These are phyloP conservation scores for Paralagenidium karlingii DNA, from an alignment of 352 stramenopile genomes.

Conservation along the genomic window DNA sequence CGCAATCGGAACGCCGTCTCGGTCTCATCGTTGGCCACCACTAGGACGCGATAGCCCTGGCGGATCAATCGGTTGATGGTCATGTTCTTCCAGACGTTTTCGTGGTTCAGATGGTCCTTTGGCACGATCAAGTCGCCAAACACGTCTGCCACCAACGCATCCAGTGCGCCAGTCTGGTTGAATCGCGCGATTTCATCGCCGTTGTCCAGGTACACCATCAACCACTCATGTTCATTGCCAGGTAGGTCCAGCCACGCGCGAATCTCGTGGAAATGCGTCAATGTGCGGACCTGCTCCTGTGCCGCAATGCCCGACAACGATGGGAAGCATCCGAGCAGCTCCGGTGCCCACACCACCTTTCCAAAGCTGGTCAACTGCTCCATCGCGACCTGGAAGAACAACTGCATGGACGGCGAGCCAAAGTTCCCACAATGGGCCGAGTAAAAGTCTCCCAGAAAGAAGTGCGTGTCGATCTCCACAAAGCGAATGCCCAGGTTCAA, in stretches of 20 bases:
- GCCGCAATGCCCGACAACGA: conserved; percentile 39
- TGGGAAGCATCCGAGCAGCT: conserved; percentile 44
- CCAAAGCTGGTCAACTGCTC: conserved; percentile 24
- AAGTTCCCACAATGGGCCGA: conserved; percentile 46
- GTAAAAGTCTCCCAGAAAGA: conserved; percentile 37
- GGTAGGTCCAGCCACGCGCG: conserved; percentile 22
- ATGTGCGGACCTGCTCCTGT: conserved; percentile 22
- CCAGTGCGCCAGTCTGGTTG: conserved; percentile 14
- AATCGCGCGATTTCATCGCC: conserved; percentile 19
- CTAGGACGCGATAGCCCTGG: conserved; percentile 17
- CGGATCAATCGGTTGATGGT: conserved; percentile 23
- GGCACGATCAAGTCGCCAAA: conserved; percentile 35
- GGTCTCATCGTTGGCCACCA: conserved; percentile 34
- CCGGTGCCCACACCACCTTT: conserved; percentile 22
- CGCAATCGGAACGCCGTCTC: conserved; percentile 19
- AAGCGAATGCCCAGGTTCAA: conserved; percentile 38
- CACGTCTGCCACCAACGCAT: conserved; percentile 18
- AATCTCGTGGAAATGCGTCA: conserved; percentile 24
- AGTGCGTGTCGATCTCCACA: conserved; percentile 55
- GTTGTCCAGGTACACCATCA: conserved; percentile 37
- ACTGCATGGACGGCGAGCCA: conserved; percentile 16
- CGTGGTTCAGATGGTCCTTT: conserved; percentile 13
- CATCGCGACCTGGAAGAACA: conserved; percentile 18
- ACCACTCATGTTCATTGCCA: conserved; percentile 23
- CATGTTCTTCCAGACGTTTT: conserved; percentile 16